These are phyloP conservation scores for Pseudogymnoascus sp. DNA, from an alignment of 2,329 filamentous ascomycete species.

Conservation along the genomic window DNA sequence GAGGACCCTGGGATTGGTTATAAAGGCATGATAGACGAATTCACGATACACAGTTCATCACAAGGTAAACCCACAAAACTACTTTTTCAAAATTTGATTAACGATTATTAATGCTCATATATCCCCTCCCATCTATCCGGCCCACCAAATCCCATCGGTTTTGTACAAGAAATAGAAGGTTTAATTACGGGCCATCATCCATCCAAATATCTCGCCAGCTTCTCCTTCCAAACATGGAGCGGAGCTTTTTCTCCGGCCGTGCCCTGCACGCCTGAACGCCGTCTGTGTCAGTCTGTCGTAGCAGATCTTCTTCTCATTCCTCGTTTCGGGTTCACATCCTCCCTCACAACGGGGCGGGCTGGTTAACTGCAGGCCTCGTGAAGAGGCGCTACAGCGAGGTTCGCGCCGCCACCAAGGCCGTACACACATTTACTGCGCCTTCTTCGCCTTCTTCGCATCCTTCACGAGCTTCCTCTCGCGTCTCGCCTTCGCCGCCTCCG, in stretches of 20 bases:
- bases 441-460: constrained; percentile 59
- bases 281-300: not conserved
- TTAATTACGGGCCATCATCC: not conserved
- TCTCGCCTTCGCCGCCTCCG: constrained; percentile 77
- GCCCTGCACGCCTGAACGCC: constrained; percentile 4
- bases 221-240: not conserved
- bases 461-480: constrained; percentile 66
- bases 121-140: not conserved
- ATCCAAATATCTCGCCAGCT: not conserved
- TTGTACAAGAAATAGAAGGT: constrained; percentile 1
- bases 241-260: not conserved
- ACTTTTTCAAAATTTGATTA: not conserved
- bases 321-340: not conserved
- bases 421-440: constrained; percentile 20
- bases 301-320: not conserved
- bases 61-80: not conserved
- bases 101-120: constrained; percentile 7
- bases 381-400: not conserved
- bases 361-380: too few species aligned
- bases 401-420: not conserved
- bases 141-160: not conserved
- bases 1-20: not conserved
- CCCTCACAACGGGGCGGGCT: not conserved
- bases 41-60: not conserved
- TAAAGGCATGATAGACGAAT: not conserved